Evolutionary conservation across 1,139 yeast genomes (phyloP), one percentile per base, ranked within the genome.

Genomic region (Yamadazyma kanchanaburiensis): DNA sequence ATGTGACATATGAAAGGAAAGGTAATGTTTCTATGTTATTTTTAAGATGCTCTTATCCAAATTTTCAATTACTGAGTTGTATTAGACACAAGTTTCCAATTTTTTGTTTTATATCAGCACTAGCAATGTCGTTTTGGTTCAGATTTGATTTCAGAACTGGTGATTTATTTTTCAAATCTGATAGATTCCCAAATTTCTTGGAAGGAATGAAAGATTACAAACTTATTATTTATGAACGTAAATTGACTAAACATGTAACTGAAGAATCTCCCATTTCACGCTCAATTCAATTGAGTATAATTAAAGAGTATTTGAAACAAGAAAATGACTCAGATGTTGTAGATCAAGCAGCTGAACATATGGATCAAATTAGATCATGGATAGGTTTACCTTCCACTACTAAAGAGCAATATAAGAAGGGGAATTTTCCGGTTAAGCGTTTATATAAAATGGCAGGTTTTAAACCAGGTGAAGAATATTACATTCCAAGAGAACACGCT

Each of bases 81-180:
- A n/a, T n/a, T 14, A 20, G 39, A 11, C 13, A 22, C 12, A 22
- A 25, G 12, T 6, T 22, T 9, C 21, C 26, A 6, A 22, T 14
- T 14, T 6, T 30, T 6, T 35, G 39, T 24, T 19, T 35, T 4
- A 21, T 33, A 17, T 10, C 24, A 3, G 37, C 37, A 8, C 9
- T 33, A 21, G 32, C 35, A 3, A 6, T 33, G 15, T 22, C 28
- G 3, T 14, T 30, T 12, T 35, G 34, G 34, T 33, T 20, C 22
- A 19, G 35, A 11, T 27, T 35, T 18, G 39, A 35, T 24, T 25
- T 33, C 22, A 19, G 17, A 4, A 22, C 23, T 3, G 37, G 31
- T 6, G 19, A 16, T 7, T 22, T 28, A 10, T 16, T 16, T 18
- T 6, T 9, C 3, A 16, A 25, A 14, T 19, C 14, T 10, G n/a